These are phyloP conservation scores for Prunella vulgaris DNA, from an alignment of 257 asterid species.

Conservation along the genomic window DNA sequence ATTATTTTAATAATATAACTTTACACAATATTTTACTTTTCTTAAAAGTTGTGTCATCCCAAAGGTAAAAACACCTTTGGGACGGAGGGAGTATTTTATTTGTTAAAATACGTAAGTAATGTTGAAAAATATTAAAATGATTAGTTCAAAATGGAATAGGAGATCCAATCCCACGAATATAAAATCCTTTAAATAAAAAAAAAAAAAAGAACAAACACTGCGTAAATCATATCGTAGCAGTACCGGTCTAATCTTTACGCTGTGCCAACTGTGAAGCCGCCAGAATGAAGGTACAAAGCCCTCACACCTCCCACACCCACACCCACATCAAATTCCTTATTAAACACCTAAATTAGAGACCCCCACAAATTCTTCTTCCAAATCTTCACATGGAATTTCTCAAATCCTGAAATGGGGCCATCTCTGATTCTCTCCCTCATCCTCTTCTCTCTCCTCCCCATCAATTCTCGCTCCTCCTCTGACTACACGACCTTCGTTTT, in stretches of 20 bases:
- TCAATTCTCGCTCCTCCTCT: slow-evolving; percentile 33
- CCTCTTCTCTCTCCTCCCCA: slow-evolving; percentile 15
- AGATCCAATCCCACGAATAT: background rate
- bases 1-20: too few species aligned
- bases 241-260: background rate
- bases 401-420: slow-evolving; percentile 39
- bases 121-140: too few species aligned
- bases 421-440: slow-evolving; percentile 20
- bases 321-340: background rate
- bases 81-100: too few species aligned
- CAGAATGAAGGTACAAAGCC: background rate
- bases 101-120: too few species aligned
- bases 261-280: background rate
- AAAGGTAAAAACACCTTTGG: too few species aligned
- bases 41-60: too few species aligned
- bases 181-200: background rate
- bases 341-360: background rate
- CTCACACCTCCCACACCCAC: background rate
- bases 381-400: slow-evolving; percentile 3
- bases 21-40: too few species aligned
- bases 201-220: background rate
- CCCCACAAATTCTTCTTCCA: background rate
- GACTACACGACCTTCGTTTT: slow-evolving; percentile 51
- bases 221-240: background rate
- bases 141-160: too few species aligned